phyloP scores from a whole-genome alignment of 345 rosid species.

The Rhodomyrtus tomentosa region DNA sequence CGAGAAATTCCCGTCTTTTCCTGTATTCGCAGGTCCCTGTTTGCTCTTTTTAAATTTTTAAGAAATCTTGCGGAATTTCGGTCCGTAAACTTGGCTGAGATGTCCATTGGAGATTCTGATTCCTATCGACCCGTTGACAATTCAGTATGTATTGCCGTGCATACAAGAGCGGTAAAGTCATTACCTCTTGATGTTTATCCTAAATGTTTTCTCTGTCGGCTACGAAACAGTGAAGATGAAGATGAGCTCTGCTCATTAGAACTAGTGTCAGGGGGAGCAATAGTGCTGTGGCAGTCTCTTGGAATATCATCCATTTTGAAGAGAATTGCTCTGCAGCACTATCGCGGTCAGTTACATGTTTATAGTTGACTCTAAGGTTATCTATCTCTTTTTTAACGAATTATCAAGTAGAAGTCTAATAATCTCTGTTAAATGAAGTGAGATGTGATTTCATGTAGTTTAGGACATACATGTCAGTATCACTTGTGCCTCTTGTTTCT shows the following conservation, averaged over 20 bases:
- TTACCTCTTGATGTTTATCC: neutral
- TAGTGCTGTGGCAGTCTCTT: neutral
- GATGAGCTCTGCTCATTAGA: neutral
- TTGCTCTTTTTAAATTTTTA: neutral
- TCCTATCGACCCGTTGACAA: neutral
- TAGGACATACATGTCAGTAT: neutral
- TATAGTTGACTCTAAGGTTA: neutral
- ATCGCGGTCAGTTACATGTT: neutral
- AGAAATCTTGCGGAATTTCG: neutral
- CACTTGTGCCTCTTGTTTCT: neutral
- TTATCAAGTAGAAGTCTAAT: neutral
- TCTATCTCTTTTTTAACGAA: neutral
- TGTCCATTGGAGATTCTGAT: neutral
- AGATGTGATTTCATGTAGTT: neutral
- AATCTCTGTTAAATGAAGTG: neutral
- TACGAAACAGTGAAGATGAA: neutral
- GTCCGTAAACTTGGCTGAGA: neutral
- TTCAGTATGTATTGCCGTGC: neutral
- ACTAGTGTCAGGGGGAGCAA: neutral
- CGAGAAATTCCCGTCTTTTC: neutral
- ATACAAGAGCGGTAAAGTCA: neutral
- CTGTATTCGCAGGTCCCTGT: neutral
- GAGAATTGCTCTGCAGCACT: neutral
- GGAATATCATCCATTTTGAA: neutral
- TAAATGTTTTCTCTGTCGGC: neutral